Base-by-base conservation (phyloP, 306 rosid species). In the Cucumis melo region DNA sequence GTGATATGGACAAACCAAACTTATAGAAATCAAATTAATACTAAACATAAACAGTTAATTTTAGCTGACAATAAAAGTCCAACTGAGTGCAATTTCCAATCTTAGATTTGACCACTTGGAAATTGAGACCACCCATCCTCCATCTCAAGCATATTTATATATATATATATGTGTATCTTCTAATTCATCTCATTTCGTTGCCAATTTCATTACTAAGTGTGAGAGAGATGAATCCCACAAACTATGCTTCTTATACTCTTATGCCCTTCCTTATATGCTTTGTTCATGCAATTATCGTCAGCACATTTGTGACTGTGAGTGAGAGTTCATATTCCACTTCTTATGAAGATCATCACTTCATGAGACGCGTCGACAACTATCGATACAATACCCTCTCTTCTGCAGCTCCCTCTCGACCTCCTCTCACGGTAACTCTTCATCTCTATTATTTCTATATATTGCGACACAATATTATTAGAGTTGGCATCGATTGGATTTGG, bases 261-360 rank as follows among this genome's bases (percentile, higher is more conserved):
- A 10, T 54, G 73, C 54, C 54, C 5, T 41, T 39, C 32, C 32
- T 20, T n/a, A n/a, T n/a, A 3, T 19, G 34, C 73, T 66, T 39
- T 66, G 73, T n/a, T 66, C 39, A 38, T 39, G 53, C 73, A 66
- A 10, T 20, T 66, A 39, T 41, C 11, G 41, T 66, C 34, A 41
- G 19, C 20, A 34, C 53, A 66, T 66, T 66, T 41, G 19, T 66
- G 19, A 66, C 12, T 70, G 41, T 19, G 53, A 58, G 58, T 57
- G 82, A 79, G 38, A 53, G 80, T 67, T 82, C 85, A 4, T 82
- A 82, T 75, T 55, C 85, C n/a, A 36, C 73, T 20, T 19, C 48
- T 13, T 74, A 74, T 57, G 51, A 54, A 16, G 73, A 58, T n/a
- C 82, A 58, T 19, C 82, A 51, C 50, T 61, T 70, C 46, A 41